Percentiles rank a stretch among this genome's conserved stretches.
Evolutionary conservation across 257 asterid species (phyloP).

Genomic region (Jacaranda mimosifolia): DNA sequence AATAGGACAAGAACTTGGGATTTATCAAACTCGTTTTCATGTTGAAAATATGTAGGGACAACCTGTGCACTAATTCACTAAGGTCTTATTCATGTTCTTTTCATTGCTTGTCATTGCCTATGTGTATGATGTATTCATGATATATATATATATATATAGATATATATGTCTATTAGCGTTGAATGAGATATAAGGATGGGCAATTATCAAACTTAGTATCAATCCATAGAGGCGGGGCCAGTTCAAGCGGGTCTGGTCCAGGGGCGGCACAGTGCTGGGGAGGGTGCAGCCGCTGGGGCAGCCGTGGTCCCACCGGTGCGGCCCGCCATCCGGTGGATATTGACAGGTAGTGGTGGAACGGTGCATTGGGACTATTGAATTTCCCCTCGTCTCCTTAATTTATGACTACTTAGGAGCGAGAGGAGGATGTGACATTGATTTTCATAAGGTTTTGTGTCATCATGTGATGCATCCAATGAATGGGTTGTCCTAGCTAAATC

Average conservation of each 20-base stretch:
- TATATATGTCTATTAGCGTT: not conserved
- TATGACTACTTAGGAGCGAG: not conserved
- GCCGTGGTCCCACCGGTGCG: slow-evolving; percentile 30
- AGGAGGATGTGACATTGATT: slow-evolving; percentile 37
- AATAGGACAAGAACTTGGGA: slow-evolving; percentile 7
- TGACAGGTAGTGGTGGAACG: slow-evolving; percentile 31
- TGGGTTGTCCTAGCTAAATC: slow-evolving; percentile 45
- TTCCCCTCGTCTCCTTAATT: slow-evolving; percentile 38
- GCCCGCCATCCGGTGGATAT: not conserved
- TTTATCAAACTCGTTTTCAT: slow-evolving; percentile 15
- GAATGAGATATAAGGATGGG: slow-evolving; percentile 22
- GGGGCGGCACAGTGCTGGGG: not conserved
- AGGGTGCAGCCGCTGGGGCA: no score
- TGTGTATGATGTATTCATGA: no score
- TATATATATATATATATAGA: no score
- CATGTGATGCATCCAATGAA: slow-evolving; percentile 40
- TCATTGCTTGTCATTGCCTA: no score
- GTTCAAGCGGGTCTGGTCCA: slow-evolving; percentile 15
- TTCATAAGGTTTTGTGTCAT: slow-evolving; percentile 45
- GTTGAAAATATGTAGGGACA: not conserved
- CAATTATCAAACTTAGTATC: slow-evolving; percentile 3
- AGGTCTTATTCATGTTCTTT: no score
- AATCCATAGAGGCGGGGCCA: not conserved
- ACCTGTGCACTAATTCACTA: not conserved
- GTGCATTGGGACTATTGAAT: slow-evolving; percentile 28